Conservation (phyloP, 192 early-diverging fungal species). For the Podila horticola region DNA sequence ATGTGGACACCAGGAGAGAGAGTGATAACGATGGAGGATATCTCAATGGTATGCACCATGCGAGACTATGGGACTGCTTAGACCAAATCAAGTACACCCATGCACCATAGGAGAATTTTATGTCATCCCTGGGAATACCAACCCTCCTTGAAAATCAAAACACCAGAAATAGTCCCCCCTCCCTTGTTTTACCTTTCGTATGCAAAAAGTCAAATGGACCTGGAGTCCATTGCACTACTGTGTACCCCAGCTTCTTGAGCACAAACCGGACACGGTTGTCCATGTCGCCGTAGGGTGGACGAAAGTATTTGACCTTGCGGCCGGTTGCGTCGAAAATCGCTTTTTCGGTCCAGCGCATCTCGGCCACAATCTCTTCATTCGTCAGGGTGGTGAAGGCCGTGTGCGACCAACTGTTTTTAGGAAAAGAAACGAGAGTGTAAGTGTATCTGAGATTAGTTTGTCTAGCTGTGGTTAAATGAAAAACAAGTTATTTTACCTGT, state of each 20-base stretch:
- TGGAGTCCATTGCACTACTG: conserved; percentile 35
- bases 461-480: too few species aligned
- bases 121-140: too few species aligned
- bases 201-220: conserved; percentile 36
- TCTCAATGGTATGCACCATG: too few species aligned
- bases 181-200: conserved; percentile 34
- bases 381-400: conserved; percentile 35
- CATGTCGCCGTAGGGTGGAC: conserved; percentile 79
- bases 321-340: conserved; percentile 36
- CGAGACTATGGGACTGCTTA: too few species aligned
- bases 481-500: conserved; percentile 1
- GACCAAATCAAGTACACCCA: too few species aligned
- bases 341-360: conserved; percentile 47
- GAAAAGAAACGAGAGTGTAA: not conserved
- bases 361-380: conserved; percentile 47
- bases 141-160: not conserved
- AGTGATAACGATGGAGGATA: too few species aligned
- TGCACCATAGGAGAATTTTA: too few species aligned
- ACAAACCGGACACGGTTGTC: conserved; percentile 79
- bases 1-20: too few species aligned
- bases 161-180: too few species aligned
- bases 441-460: too few species aligned
- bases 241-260: conserved; percentile 61
- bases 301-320: conserved; percentile 35
- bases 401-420: conserved; percentile 56